Percentiles rank a stretch among this genome's conserved stretches.
These are phyloP conservation scores for Recurvomyces mirabilis DNA, from an alignment of 495 filamentous ascomycete species.

Conservation along the genomic window DNA sequence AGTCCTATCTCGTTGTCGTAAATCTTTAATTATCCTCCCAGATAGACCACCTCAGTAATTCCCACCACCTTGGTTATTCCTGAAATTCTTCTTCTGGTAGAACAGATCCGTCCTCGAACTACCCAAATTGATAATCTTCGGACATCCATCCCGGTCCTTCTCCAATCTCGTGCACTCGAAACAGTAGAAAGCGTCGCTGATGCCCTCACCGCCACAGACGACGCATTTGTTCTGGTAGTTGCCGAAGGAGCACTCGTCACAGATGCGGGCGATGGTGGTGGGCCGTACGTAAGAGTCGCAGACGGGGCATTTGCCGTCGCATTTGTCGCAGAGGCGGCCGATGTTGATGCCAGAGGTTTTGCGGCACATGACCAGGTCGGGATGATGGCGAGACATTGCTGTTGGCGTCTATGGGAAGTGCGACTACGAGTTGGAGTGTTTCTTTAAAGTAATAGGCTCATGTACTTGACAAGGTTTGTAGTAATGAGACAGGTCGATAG, in stretches of 20 bases:
- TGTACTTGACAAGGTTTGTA: no score
- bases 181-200: slow-evolving; percentile 99
- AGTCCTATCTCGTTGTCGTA: no score
- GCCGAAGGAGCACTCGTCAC: slow-evolving; percentile 97
- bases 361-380: slow-evolving; percentile 99
- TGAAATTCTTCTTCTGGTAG: slow-evolving; percentile 57
- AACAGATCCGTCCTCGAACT: slow-evolving; percentile 91
- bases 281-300: slow-evolving; percentile 98
- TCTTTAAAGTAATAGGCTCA: no score
- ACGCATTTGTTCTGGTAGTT: slow-evolving; percentile 99
- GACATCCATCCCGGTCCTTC: slow-evolving; percentile 95
- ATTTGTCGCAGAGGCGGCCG: slow-evolving; percentile 98
- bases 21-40: no score
- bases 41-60: no score
- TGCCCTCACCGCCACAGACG: slow-evolving; percentile 96
- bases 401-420: not conserved
- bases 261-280: slow-evolving; percentile 93
- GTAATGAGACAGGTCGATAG: not conserved
- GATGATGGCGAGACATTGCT: slow-evolving; percentile 59
- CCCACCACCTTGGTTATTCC: slow-evolving; percentile 24
- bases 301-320: slow-evolving; percentile 97
- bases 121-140: slow-evolving; percentile 98
- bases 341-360: slow-evolving; percentile 97
- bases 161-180: slow-evolving; percentile 96
- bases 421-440: no score